Percentiles rank a stretch among this genome's conserved stretches.
Conservation (phyloP, 257 asterid genomes). For the Salvia rosmarinus region DNA sequence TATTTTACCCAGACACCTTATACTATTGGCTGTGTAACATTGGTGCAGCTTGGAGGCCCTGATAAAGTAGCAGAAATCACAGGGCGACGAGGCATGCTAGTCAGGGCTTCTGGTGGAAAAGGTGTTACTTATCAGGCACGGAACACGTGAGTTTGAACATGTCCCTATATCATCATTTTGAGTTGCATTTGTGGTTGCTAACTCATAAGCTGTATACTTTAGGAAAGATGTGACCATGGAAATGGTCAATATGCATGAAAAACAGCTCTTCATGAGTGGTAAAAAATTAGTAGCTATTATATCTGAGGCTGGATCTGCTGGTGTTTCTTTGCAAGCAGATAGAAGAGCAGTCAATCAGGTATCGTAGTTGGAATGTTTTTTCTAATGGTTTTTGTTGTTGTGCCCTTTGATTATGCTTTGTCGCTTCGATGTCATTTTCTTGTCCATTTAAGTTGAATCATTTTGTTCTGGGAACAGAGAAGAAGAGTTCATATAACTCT, state of each 20-base stretch:
- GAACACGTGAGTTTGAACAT: slow-evolving; percentile 78
- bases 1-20: background rate
- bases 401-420: slow-evolving; percentile 26
- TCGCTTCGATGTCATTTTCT: slow-evolving; percentile 29
- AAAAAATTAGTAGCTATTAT: slow-evolving; percentile 89
- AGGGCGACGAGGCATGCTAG: slow-evolving; percentile 97
- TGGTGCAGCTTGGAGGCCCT: slow-evolving; percentile 92
- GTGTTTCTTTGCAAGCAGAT: slow-evolving; percentile 99
- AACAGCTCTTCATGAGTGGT: slow-evolving; percentile 92
- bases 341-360: slow-evolving; percentile 96
- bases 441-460: slow-evolving; percentile 31
- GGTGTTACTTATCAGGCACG: slow-evolving; percentile 97
- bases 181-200: slow-evolving; percentile 33
- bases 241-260: slow-evolving; percentile 99
- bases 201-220: slow-evolving; percentile 34
- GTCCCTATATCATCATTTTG: slow-evolving; percentile 24
- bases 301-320: slow-evolving; percentile 99
- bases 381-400: slow-evolving; percentile 15
- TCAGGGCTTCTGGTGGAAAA: slow-evolving; percentile 85
- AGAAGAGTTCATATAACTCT: slow-evolving; percentile 96
- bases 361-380: slow-evolving; percentile 19
- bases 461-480: slow-evolving; percentile 60
- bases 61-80: slow-evolving; percentile 96
- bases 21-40: slow-evolving; percentile 31
- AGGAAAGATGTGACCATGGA: slow-evolving; percentile 97